Evolutionary conservation across 306 rosid genomes (phyloP).

Genomic region (Quercus agrifolia): DNA sequence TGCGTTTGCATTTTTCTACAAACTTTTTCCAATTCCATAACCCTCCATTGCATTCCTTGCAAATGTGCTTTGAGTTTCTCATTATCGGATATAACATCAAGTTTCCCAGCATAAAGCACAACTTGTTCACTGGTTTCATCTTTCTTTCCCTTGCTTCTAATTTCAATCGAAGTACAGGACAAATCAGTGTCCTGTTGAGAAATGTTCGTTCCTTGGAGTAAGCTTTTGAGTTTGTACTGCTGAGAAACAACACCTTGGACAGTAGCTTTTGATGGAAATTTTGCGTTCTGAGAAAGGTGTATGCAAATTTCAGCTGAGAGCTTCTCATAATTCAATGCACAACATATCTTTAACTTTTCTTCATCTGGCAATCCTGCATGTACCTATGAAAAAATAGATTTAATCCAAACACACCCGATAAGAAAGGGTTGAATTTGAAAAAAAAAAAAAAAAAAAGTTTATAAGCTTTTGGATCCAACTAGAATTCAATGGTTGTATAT

Average conservation of each 20-base stretch:
- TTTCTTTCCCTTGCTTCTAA: conserved; percentile 34
- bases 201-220: conserved; percentile 38
- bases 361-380: conserved; percentile 77
- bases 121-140: conserved; percentile 48
- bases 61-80: conserved; percentile 64
- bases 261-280: conserved; percentile 67
- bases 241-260: conserved; percentile 56
- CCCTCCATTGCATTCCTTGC: conserved; percentile 95
- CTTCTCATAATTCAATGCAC: conserved; percentile 66
- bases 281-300: conserved; percentile 61
- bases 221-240: conserved; percentile 59
- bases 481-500: not conserved
- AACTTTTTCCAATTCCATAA: conserved; percentile 73
- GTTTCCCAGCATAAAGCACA: conserved; percentile 53
- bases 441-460: not conserved
- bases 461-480: not conserved
- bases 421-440: conserved; percentile 1
- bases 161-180: conserved; percentile 31
- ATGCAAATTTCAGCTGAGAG: conserved; percentile 63
- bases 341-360: conserved; percentile 66
- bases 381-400: conserved; percentile 46
- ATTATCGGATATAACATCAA: conserved; percentile 47
- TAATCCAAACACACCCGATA: conserved; percentile 12
- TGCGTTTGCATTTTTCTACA: conserved; percentile 78
- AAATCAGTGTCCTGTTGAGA: conserved; percentile 37